Base-by-base conservation (phyloP, 129 eudicot species). In the Kitagawia praeruptora region DNA sequence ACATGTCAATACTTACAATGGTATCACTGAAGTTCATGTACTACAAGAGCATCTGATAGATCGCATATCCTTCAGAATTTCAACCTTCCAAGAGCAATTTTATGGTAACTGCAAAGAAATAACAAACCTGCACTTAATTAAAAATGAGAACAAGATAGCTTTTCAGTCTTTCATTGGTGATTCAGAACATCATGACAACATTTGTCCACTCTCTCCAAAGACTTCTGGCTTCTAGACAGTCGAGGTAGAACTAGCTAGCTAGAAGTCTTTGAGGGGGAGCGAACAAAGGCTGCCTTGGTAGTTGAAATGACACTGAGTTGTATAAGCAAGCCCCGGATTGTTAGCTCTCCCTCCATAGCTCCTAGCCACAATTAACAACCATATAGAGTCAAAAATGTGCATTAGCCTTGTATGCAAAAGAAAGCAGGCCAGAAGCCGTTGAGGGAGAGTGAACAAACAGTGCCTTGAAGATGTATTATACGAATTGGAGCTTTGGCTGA, bases 221-320 rank as follows among this genome's bases (percentile, higher is more conserved):
- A 44, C 56, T 44, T 47, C 77, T 42, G 8, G 54, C 53, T n/a
- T 71, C 71, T 15, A 75, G 51, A 18, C 15, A 41, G 2, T 73
- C 4, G 1, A 67, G 47, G 71, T 37, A 14, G 46, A 51, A 27
- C 73, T 67, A 67, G 73, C 23, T 67, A 67, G 76, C 83, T 75
- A 44, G 83, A 84, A 84, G 79, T 80, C 86, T 76, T 84, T 80
- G 80, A 76, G 75, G 83, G 86, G 81, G 83, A 84, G 86, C 31
- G 78, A 80, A 41, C 78, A 84, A 70, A 83, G 77, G 73, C 54
- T 77, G 40, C 25, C 78, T 49, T 14, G 79, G 45, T 71, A 71
- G 45, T 18, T 71, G 6, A 41, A 12, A 11, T 21, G 73, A 67
- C 41, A 8, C 28, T 4, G 9, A 74, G 54, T 2, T 44, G 37